These are phyloP conservation scores for Blepharisma japonicum DNA, from an alignment of 73 alveolate genomes.

Conservation along the genomic window DNA sequence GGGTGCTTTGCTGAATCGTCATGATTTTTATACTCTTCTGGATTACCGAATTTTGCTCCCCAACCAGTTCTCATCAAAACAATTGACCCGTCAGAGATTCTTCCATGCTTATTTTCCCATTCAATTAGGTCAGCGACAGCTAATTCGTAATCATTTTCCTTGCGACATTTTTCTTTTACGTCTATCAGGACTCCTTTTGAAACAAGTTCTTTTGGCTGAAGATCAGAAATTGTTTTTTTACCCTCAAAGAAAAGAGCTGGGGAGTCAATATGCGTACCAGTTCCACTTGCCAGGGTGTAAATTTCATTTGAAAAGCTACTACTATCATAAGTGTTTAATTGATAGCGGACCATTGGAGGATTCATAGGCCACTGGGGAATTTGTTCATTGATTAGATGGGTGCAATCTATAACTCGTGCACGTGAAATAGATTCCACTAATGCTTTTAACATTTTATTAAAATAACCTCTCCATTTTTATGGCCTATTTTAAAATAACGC, in stretches of 20 bases:
- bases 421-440: no score
- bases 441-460: no score
- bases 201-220: background rate
- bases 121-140: background rate
- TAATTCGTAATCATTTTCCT: slow-evolving; percentile 14
- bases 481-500: no score
- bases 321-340: background rate
- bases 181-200: slow-evolving; percentile 17
- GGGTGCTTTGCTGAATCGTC: background rate
- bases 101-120: background rate
- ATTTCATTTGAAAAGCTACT: background rate
- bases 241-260: background rate
- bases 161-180: background rate
- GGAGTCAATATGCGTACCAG: slow-evolving; percentile 20
- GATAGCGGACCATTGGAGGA: background rate
- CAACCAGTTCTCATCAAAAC: slow-evolving; percentile 20
- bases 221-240: background rate
- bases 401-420: background rate
- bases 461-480: no score
- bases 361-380: background rate
- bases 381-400: background rate
- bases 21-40: background rate
- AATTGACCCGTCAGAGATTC: background rate
- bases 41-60: background rate
- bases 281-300: background rate